phyloP scores from a whole-genome alignment of 306 rosid genomes.

The Ochetophila trinervis region DNA sequence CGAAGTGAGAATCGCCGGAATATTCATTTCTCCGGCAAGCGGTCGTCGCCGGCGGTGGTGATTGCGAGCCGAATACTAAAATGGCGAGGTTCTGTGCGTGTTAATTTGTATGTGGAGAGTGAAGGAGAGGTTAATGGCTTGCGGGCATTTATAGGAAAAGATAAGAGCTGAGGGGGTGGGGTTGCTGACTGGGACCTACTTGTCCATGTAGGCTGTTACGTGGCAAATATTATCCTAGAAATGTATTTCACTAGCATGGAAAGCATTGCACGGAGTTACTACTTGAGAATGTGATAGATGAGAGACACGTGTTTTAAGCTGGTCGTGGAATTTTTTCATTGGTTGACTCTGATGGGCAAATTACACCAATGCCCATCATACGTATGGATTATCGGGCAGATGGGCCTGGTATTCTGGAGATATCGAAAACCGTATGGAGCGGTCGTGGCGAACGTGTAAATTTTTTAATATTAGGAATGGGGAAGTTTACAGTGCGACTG shows the following conservation, averaged over 20 bases:
- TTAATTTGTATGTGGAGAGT: background rate
- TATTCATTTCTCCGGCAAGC: slow-evolving; percentile 65
- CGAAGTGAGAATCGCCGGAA: slow-evolving; percentile 38
- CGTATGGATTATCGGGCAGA: slow-evolving; percentile 19
- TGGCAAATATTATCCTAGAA: slow-evolving; percentile 29
- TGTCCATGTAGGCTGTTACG: slow-evolving; percentile 33
- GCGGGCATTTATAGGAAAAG: slow-evolving; percentile 36
- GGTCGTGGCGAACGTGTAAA: slow-evolving; percentile 27
- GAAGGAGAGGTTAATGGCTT: slow-evolving; percentile 4
- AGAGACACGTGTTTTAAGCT: slow-evolving; percentile 34
- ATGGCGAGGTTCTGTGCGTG: background rate
- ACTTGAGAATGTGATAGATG: background rate
- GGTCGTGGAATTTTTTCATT: slow-evolving; percentile 12
- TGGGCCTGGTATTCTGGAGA: slow-evolving; percentile 27
- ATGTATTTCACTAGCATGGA: slow-evolving; percentile 26
- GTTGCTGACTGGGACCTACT: slow-evolving; percentile 40
- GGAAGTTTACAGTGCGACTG: slow-evolving; percentile 7
- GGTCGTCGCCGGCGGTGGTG: slow-evolving; percentile 24
- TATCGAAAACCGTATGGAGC: slow-evolving; percentile 23
- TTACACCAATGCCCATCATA: slow-evolving; percentile 17
- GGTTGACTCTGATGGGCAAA: background rate
- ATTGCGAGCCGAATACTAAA: background rate
- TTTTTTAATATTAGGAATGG: slow-evolving; percentile 3
- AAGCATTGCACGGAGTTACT: slow-evolving; percentile 17
- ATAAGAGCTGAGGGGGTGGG: background rate